Percentiles rank a stretch among this genome's conserved stretches.
These are phyloP conservation scores for Dovyalis caffra DNA, from an alignment of 345 rosid genomes.

Conservation along the genomic window DNA sequence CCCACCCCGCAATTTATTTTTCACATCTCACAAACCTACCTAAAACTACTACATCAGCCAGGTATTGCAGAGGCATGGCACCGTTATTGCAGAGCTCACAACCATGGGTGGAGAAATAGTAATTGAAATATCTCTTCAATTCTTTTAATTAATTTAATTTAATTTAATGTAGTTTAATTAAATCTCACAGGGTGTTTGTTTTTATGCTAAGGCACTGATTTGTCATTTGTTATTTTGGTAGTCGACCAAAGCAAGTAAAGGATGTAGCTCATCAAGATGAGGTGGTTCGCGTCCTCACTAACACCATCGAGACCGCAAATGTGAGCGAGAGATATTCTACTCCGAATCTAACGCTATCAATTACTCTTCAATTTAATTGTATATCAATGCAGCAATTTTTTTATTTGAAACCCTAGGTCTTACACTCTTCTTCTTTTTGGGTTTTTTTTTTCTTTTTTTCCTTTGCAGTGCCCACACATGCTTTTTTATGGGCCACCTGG, in stretches of 20 bases:
- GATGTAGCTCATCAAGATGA: constrained; percentile 97
- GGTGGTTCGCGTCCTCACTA: constrained; percentile 95
- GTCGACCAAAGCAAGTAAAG: constrained; percentile 91
- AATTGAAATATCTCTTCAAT: constrained; percentile 2
- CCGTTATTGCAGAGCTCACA: constrained; percentile 79
- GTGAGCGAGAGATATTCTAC: constrained; percentile 29
- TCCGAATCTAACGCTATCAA: no score
- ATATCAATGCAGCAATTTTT: neutral
- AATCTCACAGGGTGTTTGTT: neutral
- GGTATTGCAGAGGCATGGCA: constrained; percentile 69
- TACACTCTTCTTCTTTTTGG: neutral
- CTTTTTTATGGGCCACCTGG: constrained; percentile 97
- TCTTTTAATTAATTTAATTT: no score
- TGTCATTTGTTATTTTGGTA: constrained; percentile 21
- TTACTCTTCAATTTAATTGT: no score
- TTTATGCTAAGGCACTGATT: neutral
- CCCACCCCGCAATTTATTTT: neutral
- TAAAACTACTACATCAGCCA: neutral
- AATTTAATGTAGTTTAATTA: neutral
- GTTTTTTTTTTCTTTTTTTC: neutral
- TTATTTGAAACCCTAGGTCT: constrained; percentile 29
- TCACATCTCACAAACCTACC: neutral
- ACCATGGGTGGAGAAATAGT: constrained; percentile 98
- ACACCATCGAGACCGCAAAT: constrained; percentile 77
- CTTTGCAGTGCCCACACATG: constrained; percentile 85